Base-by-base conservation (phyloP, 2,329 filamentous ascomycete species). In the Colletotrichum incanum region DNA sequence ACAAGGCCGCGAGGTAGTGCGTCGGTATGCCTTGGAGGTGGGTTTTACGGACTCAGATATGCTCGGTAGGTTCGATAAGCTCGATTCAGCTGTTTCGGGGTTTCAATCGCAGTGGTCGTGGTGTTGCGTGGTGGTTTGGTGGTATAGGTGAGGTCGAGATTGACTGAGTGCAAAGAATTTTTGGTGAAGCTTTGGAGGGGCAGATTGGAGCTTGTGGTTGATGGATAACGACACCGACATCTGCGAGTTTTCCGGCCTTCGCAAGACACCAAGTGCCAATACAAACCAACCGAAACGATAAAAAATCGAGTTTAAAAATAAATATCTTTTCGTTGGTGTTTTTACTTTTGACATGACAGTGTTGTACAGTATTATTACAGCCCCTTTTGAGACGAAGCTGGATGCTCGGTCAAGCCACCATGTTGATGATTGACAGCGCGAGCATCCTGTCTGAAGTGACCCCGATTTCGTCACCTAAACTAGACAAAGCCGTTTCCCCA, bases 111-210 rank as follows among this genome's bases (percentile, higher is more conserved):
- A 20, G 31, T 20, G 45, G 11, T 9, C 4, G 16, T 18, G 14
- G 28, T 41, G 58, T 63, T 55, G 50, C 23, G 37, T 47, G 12
- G 56, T 47, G 43, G 47, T 60, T 61, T 71, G 56, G 67, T 41
- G 41, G 34, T 60, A 18, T 63, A 37, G 56, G 59, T 52, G 28
- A 59, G 54, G 65, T 65, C 16, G 39, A 61, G 49, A n/a, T 70
- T 70, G 54, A 18, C 7, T 39, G 37, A 23, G 52, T 69, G 65
- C 66, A 65, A 69, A 72, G 70, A 72, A 72, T 70, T 72, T 72
- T 72, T 70, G 70, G 31, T 72, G 47, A 70, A 70, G 70, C 70
- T 70, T 41, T 65, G 66, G 70, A 72, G 70, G 70, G 66, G 70
- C 70, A 72, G 47, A 59, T 55, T 55, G 60, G 60, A 70, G 65